Base-by-base conservation (phyloP, 108 stramenopile species). In the Nannochloropsis gaditana region DNA sequence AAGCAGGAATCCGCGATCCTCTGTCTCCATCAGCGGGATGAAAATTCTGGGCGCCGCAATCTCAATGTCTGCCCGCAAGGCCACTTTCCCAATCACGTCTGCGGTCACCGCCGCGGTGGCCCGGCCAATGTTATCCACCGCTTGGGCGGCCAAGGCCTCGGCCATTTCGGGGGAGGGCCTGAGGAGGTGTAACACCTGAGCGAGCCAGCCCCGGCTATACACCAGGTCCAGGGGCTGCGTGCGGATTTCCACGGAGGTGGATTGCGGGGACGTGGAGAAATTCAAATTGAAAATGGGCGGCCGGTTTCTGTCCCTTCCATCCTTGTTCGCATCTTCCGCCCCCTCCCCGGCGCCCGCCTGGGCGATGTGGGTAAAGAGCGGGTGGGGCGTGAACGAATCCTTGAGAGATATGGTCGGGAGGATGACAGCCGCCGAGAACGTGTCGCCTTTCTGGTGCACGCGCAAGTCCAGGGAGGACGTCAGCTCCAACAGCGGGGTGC, bases 11-110 rank as follows among this genome's bases (percentile, higher is more conserved):
- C 59, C 59, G 19, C 8, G 15, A 73, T 73, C 59, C 19, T n/a
- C 59, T n/a, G 59, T 73, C n/a, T 73, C 59, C 59, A n/a, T n/a
- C 59, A 73, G n/a, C 59, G 59, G 59, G n/a, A 73, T n/a, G 59
- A 73, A 73, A 73, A 73, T 73, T n/a, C 59, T 15, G 19, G 59
- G 59, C 5, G 59, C 59, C 6, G 59, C 59, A 73, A 73, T 73
- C 59, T 73, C 59, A 73, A 73, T 73, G n/a, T 73, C 59, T 3
- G 59, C 59, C 19, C 15, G 19, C 59, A 73, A 73, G 0, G 19
- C 6, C 59, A 73, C 59, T n/a, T 73, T 73, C 59, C 59, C 59
- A 4, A 73, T 4, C 59, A 73, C 59, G 59, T 73, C 59, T 2
- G 59, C 15, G 2, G 59, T 73, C 19, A 73, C 59, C 19, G n/a